Evolutionary conservation across 352 stramenopile genomes (phyloP), one percentile per base, ranked within the genome.

Genomic region (Phytopythium vexans): DNA sequence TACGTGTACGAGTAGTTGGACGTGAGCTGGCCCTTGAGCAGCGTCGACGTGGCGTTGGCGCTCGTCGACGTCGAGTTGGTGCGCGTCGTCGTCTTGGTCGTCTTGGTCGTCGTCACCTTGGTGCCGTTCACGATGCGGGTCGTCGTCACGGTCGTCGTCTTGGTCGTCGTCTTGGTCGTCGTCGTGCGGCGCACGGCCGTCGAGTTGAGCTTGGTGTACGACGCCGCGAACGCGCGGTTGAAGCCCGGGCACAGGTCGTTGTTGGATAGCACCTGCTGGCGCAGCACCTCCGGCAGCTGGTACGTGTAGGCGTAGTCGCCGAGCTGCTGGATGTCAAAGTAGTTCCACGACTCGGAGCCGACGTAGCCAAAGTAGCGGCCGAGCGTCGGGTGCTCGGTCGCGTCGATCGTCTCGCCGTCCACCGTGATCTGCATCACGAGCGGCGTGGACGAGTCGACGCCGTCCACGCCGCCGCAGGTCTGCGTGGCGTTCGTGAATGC

Each of bases 241-340:
- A 82, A 79, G 45, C 72, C 74, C 49, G 74, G 71, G 57, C 77
- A 88, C 41, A 86, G 45, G 58, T 85, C 75, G 8, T 72, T 68
- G 73, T 88, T 88, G 54, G 63, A 84, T 45, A 88, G 49, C 34
- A 88, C 54, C 63, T 86, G 77, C 48, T 83, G 75, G 46, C 63
- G 71, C 42, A 87, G 61, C 32, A 87, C 49, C 43, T 76, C 67
- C 4, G 78, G 75, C 14, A 89, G 54, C 55, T 87, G 61, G 64
- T 90, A 90, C 61, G 68, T 74, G 74, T 90, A 90, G 59, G 72
- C 77, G 60, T 82, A 86, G 57, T 87, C 71, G 12, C 73, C 77
- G n/a, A 89, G 72, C 61, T 80, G 68, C 49, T 70, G 58, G 16
- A 82, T 70, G 57, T 88, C 77, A 12, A 49, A 75, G 56, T 86